Evolutionary conservation across 2,329 filamentous ascomycete genomes (phyloP).

Genomic region (Sclerotinia minor): DNA sequence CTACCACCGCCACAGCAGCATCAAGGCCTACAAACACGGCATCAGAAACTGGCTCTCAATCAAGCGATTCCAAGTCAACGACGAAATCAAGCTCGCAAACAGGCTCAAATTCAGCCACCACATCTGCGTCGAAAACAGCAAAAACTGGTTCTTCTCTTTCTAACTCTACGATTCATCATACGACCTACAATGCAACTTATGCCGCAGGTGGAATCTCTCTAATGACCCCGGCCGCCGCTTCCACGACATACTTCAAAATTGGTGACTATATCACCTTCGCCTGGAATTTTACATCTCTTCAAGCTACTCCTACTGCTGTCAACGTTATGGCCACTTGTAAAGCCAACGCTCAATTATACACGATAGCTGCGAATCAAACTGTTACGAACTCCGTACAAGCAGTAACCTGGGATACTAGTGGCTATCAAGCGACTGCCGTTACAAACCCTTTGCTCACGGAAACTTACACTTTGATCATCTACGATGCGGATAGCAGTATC

Average conservation of each 20-base stretch:
- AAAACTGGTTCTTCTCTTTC: slow-evolving; percentile 6
- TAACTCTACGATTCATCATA: slow-evolving; percentile 12
- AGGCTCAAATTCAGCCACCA: slow-evolving; percentile 14
- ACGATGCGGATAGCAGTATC: slow-evolving; percentile 56
- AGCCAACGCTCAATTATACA: slow-evolving; percentile 55
- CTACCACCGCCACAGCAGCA: slow-evolving; percentile 3
- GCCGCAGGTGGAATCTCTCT: slow-evolving; percentile 55
- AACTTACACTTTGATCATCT: slow-evolving; percentile 62
- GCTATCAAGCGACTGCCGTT: slow-evolving; percentile 49
- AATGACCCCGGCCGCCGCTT: slow-evolving; percentile 51
- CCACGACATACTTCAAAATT: slow-evolving; percentile 58
- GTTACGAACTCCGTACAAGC: slow-evolving; percentile 51
- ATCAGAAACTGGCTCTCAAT: slow-evolving; percentile 10
- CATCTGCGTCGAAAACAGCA: slow-evolving; percentile 13
- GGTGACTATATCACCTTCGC: slow-evolving; percentile 58
- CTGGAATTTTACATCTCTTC: slow-evolving; percentile 66
- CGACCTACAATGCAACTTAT: slow-evolving; percentile 48
- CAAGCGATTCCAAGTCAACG: slow-evolving; percentile 8
- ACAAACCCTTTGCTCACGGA: slow-evolving; percentile 51
- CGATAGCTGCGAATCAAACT: slow-evolving; percentile 63
- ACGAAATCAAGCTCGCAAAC: slow-evolving; percentile 20
- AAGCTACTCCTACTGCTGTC: slow-evolving; percentile 58
- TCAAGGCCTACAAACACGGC: slow-evolving; percentile 12
- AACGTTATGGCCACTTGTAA: slow-evolving; percentile 61
- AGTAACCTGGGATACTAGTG: slow-evolving; percentile 60